Evolutionary conservation across 805 yeast genomes (phyloP).

Genomic region (Saccharomycopsis fodiens): DNA sequence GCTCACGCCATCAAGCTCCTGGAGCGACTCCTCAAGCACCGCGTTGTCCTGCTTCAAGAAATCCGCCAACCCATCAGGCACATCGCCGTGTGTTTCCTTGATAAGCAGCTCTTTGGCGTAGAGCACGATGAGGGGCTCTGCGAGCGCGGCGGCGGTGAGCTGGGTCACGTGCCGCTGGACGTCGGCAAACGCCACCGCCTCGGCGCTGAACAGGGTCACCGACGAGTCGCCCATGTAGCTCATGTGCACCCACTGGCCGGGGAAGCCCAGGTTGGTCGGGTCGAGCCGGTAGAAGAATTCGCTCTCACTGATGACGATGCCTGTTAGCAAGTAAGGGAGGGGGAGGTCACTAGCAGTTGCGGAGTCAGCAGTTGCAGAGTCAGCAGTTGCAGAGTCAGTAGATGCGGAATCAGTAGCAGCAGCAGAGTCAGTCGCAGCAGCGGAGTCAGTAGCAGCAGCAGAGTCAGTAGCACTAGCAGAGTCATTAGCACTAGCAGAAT

Average conservation of each 20-base stretch:
- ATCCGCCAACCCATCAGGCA: slow-evolving; percentile 9
- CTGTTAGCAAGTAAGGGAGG: slow-evolving; percentile 9
- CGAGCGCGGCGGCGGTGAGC: not conserved
- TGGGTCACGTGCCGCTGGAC: not conserved
- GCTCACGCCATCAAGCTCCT: not conserved
- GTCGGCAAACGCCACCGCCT: slow-evolving; percentile 3
- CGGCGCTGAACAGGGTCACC: slow-evolving; percentile 8
- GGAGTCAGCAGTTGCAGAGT: not conserved
- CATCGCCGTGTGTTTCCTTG: not conserved
- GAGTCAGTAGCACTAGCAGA: not conserved
- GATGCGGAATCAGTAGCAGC: not conserved
- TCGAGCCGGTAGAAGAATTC: slow-evolving; percentile 11
- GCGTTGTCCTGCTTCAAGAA: slow-evolving; percentile 9
- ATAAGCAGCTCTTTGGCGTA: slow-evolving; percentile 9
- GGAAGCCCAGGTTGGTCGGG: not conserved
- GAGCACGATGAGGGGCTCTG: slow-evolving; percentile 7
- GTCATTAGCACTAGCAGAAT: not conserved
- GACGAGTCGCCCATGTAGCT: slow-evolving; percentile 11
- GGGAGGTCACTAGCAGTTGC: too few relatives aligned
- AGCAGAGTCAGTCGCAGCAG: not conserved
- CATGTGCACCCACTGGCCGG: slow-evolving; percentile 11
- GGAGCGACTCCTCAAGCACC: slow-evolving; percentile 1
- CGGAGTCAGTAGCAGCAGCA: not conserved
- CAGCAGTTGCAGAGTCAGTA: not conserved
- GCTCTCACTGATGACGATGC: slow-evolving; percentile 12